A percentile compares a stretch with the other conserved stretches of the same genome.
Conservation (phyloP, 2,329 filamentous ascomycete genomes). For the Dactylellina parvicollis region DNA sequence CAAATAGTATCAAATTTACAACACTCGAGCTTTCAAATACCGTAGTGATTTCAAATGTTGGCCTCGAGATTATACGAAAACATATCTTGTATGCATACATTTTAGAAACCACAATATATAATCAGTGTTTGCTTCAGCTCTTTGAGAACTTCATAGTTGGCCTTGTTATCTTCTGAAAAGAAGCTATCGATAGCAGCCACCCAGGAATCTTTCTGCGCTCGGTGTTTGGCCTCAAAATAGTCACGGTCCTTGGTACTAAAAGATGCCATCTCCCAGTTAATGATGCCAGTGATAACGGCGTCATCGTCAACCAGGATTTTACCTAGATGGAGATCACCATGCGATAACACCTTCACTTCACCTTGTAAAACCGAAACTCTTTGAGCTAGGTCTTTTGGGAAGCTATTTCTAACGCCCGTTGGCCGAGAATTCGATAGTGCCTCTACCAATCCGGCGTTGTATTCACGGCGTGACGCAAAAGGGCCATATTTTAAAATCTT, state of each 20-base stretch:
- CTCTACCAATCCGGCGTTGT: too few relatives aligned
- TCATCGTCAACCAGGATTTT: too few relatives aligned
- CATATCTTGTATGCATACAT: neutral
- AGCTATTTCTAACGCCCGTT: too few relatives aligned
- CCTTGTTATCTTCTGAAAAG: neutral
- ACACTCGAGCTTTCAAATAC: neutral
- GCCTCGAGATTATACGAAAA: neutral
- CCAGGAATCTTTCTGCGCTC: conserved; percentile 3
- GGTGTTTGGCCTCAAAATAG: neutral
- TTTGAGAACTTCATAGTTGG: neutral
- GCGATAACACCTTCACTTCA: too few relatives aligned
- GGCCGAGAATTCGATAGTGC: too few relatives aligned
- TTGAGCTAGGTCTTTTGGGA: too few relatives aligned
- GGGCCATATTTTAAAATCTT: too few relatives aligned
- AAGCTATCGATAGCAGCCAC: neutral
- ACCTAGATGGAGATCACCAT: too few relatives aligned
- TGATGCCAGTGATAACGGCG: neutral
- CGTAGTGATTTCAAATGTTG: neutral
- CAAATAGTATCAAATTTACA: neutral
- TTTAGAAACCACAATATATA: neutral
- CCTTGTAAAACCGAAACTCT: too few relatives aligned
- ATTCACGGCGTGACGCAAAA: too few relatives aligned
- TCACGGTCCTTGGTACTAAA: neutral
- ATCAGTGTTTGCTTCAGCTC: neutral
- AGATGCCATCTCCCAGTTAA: neutral